Evolutionary conservation across 148 eudicot species (phyloP).

Genomic region (Hydrangea macrophylla): DNA sequence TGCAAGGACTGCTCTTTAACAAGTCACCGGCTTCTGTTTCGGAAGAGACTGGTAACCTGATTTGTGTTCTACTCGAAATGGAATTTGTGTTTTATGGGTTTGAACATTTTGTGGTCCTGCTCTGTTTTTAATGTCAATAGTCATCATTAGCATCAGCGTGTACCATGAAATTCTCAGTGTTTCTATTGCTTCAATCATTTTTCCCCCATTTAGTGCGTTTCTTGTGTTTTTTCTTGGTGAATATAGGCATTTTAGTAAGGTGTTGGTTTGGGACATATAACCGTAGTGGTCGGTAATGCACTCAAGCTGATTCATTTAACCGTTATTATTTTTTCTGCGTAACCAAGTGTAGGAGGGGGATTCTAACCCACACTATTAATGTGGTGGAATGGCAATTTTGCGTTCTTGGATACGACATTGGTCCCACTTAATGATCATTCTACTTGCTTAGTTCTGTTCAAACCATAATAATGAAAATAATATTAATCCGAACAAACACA

Average conservation of each 20-base stretch:
- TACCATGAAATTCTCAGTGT: not conserved
- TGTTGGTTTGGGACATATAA: too few relatives aligned
- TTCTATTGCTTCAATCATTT: conserved; percentile 2
- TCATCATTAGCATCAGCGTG: not conserved
- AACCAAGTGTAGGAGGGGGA: too few relatives aligned
- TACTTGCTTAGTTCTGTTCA: too few relatives aligned
- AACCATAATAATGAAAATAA: too few relatives aligned
- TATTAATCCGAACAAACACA: too few relatives aligned
- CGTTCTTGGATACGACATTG: too few relatives aligned
- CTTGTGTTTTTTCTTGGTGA: not conserved
- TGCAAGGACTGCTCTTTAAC: not conserved
- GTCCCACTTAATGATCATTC: too few relatives aligned
- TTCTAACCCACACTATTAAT: too few relatives aligned
- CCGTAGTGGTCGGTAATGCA: too few relatives aligned
- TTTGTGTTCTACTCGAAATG: conserved; percentile 1
- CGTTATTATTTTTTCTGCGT: too few relatives aligned
- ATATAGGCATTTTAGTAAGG: not conserved
- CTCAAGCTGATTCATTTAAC: too few relatives aligned
- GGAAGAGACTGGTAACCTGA: not conserved
- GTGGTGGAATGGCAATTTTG: too few relatives aligned
- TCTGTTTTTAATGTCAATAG: conserved; percentile 2
- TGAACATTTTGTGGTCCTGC: not conserved
- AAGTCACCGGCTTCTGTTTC: not conserved
- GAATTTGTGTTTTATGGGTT: not conserved
- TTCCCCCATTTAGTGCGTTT: not conserved